Percentiles rank a stretch among this genome's conserved stretches.
These are phyloP conservation scores for Hirsutella minnesotensis DNA, from an alignment of 2,329 filamentous ascomycete species.

Conservation along the genomic window DNA sequence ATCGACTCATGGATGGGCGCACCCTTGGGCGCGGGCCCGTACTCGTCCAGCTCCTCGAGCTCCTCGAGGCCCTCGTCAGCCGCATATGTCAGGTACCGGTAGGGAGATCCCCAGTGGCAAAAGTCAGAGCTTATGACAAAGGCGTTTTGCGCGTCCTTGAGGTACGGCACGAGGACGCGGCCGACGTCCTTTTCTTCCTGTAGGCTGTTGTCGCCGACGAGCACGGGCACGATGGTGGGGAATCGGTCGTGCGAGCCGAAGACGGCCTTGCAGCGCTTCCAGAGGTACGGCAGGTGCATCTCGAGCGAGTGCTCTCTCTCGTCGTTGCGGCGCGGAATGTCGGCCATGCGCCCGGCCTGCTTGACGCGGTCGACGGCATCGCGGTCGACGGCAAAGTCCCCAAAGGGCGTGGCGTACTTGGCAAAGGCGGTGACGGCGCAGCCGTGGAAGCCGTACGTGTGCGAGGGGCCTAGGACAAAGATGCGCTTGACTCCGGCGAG, in stretches of 20 bases:
- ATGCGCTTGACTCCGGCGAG: slow-evolving; percentile 72
- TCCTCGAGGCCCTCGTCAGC: slow-evolving; percentile 26
- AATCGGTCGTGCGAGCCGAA: slow-evolving; percentile 41
- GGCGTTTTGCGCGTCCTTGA: slow-evolving; percentile 61
- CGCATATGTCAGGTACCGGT: slow-evolving; percentile 67
- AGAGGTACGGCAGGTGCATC: slow-evolving; percentile 92
- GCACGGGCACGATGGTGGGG: slow-evolving; percentile 70
- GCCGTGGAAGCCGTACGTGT: slow-evolving; percentile 69
- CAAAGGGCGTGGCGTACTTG: slow-evolving; percentile 63
- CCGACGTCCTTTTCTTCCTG: slow-evolving; percentile 58
- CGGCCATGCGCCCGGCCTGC: slow-evolving; percentile 18
- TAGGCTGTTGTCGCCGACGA: slow-evolving; percentile 63
- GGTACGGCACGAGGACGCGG: slow-evolving; percentile 60
- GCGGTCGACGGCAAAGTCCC: slow-evolving; percentile 54
- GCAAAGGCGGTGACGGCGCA: slow-evolving; percentile 66
- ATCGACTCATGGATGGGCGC: slow-evolving; percentile 75
- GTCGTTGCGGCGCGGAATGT: slow-evolving; percentile 57
- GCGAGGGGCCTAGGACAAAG: slow-evolving; percentile 87
- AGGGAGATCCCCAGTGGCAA: slow-evolving; percentile 85
- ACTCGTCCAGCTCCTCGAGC: slow-evolving; percentile 24
- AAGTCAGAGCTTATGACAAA: slow-evolving; percentile 94
- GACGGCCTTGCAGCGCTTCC: slow-evolving; percentile 53
- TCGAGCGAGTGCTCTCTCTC: slow-evolving; percentile 85
- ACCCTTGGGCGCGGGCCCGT: slow-evolving; percentile 19
- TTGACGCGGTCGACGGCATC: slow-evolving; percentile 39